These are phyloP conservation scores for Afroboletus lepidellus DNA, from an alignment of 1,284 basidiomycete genomes.

Conservation along the genomic window DNA sequence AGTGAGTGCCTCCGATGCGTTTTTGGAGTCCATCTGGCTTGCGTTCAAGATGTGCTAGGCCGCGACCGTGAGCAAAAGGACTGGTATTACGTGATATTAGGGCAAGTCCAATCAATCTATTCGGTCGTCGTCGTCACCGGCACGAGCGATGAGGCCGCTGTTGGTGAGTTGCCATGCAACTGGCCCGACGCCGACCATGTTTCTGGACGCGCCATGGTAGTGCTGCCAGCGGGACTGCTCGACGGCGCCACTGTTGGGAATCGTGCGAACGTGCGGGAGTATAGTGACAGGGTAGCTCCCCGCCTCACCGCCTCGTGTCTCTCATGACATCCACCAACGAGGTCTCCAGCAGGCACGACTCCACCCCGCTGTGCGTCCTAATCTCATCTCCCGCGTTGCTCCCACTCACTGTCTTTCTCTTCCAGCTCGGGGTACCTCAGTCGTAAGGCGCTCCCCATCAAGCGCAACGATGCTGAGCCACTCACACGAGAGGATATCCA, in stretches of 20 bases:
- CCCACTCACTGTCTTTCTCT: slow-evolving; percentile 19
- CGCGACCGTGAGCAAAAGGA: slow-evolving; percentile 29
- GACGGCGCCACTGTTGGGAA: slow-evolving; percentile 19
- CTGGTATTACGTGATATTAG: slow-evolving; percentile 27
- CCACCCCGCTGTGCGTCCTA: slow-evolving; percentile 39
- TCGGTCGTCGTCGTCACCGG: slow-evolving; percentile 14
- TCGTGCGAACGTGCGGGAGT: slow-evolving; percentile 31
- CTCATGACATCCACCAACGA: slow-evolving; percentile 47
- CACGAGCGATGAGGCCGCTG: slow-evolving; percentile 8
- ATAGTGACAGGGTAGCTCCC: slow-evolving; percentile 30
- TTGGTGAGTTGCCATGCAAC: slow-evolving; percentile 7
- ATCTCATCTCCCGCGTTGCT: slow-evolving; percentile 5
- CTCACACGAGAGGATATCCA: slow-evolving; percentile 81
- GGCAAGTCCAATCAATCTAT: slow-evolving; percentile 8
- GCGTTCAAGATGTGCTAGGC: neutral
- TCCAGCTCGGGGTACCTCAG: slow-evolving; percentile 64
- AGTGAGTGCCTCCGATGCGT: slow-evolving; percentile 27
- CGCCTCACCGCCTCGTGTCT: slow-evolving; percentile 39
- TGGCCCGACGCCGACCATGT: slow-evolving; percentile 4
- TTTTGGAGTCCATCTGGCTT: slow-evolving; percentile 28
- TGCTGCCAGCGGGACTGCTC: slow-evolving; percentile 4
- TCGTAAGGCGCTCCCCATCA: slow-evolving; percentile 73
- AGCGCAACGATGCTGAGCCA: slow-evolving; percentile 74
- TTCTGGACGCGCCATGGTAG: slow-evolving; percentile 2
- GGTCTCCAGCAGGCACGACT: slow-evolving; percentile 43